These are phyloP conservation scores for Pseudogymnoascus sp. DNA, from an alignment of 2,329 filamentous ascomycete species.

Conservation along the genomic window DNA sequence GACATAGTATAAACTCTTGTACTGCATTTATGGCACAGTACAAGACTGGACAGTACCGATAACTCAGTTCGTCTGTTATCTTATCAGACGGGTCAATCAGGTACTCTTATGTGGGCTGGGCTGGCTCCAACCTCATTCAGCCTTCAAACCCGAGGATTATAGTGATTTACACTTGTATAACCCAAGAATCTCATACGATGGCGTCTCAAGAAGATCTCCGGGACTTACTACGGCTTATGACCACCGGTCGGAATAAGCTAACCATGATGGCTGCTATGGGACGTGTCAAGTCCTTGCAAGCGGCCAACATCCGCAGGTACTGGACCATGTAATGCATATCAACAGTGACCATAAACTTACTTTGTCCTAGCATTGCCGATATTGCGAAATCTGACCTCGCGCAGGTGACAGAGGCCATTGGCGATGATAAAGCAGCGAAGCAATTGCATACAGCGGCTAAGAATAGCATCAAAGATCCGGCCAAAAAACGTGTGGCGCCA, in stretches of 20 bases:
- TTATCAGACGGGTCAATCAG: background rate
- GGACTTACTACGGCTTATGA: constrained; percentile 54
- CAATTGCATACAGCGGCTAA: constrained; percentile 27
- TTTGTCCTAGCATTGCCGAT: constrained; percentile 22
- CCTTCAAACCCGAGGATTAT: background rate
- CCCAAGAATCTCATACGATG: constrained; percentile 33
- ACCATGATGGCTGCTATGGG: constrained; percentile 53
- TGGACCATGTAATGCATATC: background rate
- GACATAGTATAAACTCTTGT: background rate
- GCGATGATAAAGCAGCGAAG: constrained; percentile 28
- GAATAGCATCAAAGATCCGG: constrained; percentile 14
- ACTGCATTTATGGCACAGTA: too few species aligned
- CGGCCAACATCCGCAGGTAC: constrained; percentile 49
- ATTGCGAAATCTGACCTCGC: constrained; percentile 23
- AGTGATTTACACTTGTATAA: background rate
- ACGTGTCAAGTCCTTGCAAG: constrained; percentile 51
- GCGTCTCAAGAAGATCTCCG: constrained; percentile 52
- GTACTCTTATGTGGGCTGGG: background rate
- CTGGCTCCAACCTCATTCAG: background rate
- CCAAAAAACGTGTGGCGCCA: constrained; percentile 22
- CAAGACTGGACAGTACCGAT: too few species aligned
- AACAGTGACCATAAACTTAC: constrained; percentile 11
- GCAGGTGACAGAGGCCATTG: constrained; percentile 20
- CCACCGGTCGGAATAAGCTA: constrained; percentile 44
- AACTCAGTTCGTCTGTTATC: background rate